These are phyloP conservation scores for Ceratobasidium sp. DNA, from an alignment of 1,284 basidiomycete species.

Conservation along the genomic window DNA sequence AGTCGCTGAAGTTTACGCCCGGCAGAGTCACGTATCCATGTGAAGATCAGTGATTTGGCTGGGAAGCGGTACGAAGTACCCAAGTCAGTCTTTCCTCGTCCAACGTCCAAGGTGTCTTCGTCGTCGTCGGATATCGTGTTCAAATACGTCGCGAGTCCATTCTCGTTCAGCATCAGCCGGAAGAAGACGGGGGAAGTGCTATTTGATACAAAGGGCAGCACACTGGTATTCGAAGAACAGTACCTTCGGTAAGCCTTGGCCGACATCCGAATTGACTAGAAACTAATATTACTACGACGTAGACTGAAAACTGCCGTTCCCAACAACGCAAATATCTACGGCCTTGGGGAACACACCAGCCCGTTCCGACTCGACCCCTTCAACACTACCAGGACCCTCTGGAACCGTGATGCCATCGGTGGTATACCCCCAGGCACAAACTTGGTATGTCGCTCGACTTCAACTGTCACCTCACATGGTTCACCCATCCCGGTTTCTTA, in stretches of 20 bases:
- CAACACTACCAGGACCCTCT: slow-evolving; percentile 75
- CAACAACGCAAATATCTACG: slow-evolving; percentile 76
- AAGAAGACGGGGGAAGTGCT: slow-evolving; percentile 69
- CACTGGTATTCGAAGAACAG: slow-evolving; percentile 82
- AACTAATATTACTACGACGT: background rate
- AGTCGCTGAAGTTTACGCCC: background rate
- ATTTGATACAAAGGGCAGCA: slow-evolving; percentile 74
- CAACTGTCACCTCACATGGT: no score
- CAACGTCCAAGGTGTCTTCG: slow-evolving; percentile 49
- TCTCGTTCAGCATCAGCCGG: slow-evolving; percentile 78
- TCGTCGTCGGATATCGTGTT: slow-evolving; percentile 61
- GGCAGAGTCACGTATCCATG: slow-evolving; percentile 73
- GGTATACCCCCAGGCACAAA: slow-evolving; percentile 57
- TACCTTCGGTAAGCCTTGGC: slow-evolving; percentile 76
- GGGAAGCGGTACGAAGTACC: slow-evolving; percentile 60
- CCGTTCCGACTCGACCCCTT: slow-evolving; percentile 72
- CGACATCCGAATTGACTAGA: background rate
- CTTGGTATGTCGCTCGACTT: slow-evolving; percentile 14
- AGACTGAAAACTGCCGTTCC: slow-evolving; percentile 57
- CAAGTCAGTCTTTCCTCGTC: slow-evolving; percentile 56
- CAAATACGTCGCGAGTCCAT: slow-evolving; percentile 75
- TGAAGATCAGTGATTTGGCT: slow-evolving; percentile 66
- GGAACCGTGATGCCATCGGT: slow-evolving; percentile 76
- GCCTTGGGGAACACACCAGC: slow-evolving; percentile 81
- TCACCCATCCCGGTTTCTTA: no score